Base-by-base conservation (phyloP, 1,284 basidiomycete species). In the Fomitopsis pinicola region DNA sequence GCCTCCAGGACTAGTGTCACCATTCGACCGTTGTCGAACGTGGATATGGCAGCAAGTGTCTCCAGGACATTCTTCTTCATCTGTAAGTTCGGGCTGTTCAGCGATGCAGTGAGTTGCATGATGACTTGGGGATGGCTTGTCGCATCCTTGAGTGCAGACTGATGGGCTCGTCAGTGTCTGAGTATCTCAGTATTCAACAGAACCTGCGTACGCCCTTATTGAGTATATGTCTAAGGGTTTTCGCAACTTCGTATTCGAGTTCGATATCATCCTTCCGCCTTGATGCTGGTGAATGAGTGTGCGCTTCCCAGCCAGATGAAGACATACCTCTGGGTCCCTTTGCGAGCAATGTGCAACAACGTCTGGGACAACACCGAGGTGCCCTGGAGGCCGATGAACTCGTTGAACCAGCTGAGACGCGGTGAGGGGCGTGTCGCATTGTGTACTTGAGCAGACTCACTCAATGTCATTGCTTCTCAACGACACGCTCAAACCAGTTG, bases 201-300 rank as follows among this genome's bases (percentile, higher is more conserved):
- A 15, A 12, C 6, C 2, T 35, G 77, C 84, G 64, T 68, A 92
- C 91, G 64, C 82, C 78, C 66, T 80, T 85, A 72, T 97, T 97
- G 60, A 98, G 81, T 42, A 97, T 91, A 42, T 87, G 87, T 69
- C 88, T 91, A 63, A 98, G 77, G 69, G 93, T 95, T 74, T 96
- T 97, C 61, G 94, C 84, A 54, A 96, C 81, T 76, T 98, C 96
- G 61, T 94, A 88, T 75, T 98, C 97, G 53, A 97, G 78, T 17
- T 80, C 77, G 42, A 82, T 80, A 68, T 98, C 95, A 28, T 77
- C 74, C 58, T 88, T 85, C 54, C 80, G 83, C 66, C 91, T 92
- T 7, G 55, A 42, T 17, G 46, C 45, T 40, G 28, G 42, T 14
- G 42, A 19, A 33, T 17, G n/a, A 19, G 26, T 14, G 30, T 33